phyloP scores from a whole-genome alignment of 495 filamentous ascomycete genomes.

The Aspergillus hancockii region DNA sequence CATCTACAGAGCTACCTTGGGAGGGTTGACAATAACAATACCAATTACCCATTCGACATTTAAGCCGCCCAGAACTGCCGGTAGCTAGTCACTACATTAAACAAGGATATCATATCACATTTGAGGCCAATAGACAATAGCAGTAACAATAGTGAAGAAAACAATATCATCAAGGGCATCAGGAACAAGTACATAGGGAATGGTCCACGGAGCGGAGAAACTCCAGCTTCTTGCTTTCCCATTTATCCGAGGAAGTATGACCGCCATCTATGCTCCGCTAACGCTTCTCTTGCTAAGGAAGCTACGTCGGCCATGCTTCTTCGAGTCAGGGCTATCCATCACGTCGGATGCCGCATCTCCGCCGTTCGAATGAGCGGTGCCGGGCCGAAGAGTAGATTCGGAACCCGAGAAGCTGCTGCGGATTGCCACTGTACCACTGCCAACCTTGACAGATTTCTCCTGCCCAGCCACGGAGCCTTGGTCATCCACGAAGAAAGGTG shows the following conservation, averaged over 20 bases:
- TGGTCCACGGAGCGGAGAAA: not conserved
- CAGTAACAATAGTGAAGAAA: not conserved
- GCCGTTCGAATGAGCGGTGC: slow-evolving; percentile 39
- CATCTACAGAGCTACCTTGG: not conserved
- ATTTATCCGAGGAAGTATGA: not conserved
- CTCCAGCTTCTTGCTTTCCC: not conserved
- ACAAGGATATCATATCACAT: slow-evolving; percentile 9
- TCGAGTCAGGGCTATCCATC: slow-evolving; percentile 56
- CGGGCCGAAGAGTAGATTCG: slow-evolving; percentile 34
- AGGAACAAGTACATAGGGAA: not conserved
- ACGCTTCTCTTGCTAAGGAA: slow-evolving; percentile 59
- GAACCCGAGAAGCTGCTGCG: slow-evolving; percentile 60
- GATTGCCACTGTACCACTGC: slow-evolving; percentile 65
- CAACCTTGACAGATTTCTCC: slow-evolving; percentile 73
- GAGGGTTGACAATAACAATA: not conserved
- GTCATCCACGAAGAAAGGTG: slow-evolving; percentile 86
- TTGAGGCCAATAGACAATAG: slow-evolving; percentile 3
- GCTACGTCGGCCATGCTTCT: slow-evolving; percentile 46
- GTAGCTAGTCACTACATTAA: not conserved
- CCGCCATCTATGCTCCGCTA: slow-evolving; percentile 41
- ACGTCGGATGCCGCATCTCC: slow-evolving; percentile 35
- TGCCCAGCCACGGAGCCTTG: slow-evolving; percentile 59
- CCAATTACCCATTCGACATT: not conserved
- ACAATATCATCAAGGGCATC: not conserved
- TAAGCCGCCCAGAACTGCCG: not conserved